phyloP scores from a whole-genome alignment of 768 basidiomycete genomes.

The Leccinum pellstonianum region DNA sequence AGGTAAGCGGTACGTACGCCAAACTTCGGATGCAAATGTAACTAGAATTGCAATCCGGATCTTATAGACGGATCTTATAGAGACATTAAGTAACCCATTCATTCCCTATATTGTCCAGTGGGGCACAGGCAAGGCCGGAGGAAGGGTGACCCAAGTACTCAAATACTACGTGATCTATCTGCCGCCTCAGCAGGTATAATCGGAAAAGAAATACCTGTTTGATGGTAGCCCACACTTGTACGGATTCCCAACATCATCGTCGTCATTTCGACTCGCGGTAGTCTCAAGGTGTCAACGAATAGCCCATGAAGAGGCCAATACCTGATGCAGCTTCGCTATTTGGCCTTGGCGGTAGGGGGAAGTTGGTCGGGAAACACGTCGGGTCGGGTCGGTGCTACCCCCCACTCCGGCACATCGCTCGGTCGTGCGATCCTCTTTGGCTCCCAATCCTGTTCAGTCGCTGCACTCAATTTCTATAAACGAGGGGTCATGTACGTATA shows the following conservation, averaged over 20 bases:
- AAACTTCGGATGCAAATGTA: not conserved
- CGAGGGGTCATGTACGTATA: not conserved
- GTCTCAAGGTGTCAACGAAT: not conserved
- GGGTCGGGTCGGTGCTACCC: conserved; percentile 61
- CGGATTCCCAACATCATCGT: not conserved
- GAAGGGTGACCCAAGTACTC: not conserved
- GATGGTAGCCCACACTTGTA: not conserved
- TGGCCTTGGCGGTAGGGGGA: conserved; percentile 2
- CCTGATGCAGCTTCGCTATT: not conserved
- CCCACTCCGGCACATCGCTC: conserved; percentile 92
- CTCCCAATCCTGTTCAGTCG: conserved; percentile 77
- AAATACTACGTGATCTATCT: not conserved
- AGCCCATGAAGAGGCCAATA: not conserved
- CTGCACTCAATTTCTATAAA: conserved; percentile 57
- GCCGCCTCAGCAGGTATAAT: not conserved
- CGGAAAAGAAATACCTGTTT: not conserved
- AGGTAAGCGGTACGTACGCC: not conserved
- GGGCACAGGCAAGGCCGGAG: not conserved
- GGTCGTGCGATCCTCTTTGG: conserved; percentile 81
- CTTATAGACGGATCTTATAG: not conserved
- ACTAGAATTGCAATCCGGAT: not conserved
- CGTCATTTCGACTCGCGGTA: not conserved
- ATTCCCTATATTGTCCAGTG: not conserved
- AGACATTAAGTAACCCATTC: not conserved
- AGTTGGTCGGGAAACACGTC: conserved; percentile 28